Evolutionary conservation across 352 stramenopile species (phyloP), one percentile per base, ranked within the genome.

Genomic region (Pythium plurisporium): DNA sequence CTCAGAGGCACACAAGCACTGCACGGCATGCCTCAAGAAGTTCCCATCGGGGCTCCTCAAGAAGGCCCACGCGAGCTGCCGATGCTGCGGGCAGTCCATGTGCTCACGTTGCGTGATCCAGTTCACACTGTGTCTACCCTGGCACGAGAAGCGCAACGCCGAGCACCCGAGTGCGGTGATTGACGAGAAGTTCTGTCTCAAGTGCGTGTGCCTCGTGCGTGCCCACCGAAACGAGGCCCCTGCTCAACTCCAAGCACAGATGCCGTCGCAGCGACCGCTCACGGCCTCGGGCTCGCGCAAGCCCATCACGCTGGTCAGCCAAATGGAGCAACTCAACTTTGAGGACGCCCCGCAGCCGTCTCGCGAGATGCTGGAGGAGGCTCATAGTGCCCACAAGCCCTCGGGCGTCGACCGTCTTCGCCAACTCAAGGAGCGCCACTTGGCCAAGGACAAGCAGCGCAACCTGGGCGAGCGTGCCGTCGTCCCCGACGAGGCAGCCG

Each of bases 141-240:
- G 59, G 20, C 63, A 68, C 55, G 76, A 87, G 38, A 67, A 69
- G 42, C 76, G 76, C n/a, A 69, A 61, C 38, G 70, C 72, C 11
- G 74, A 87, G 29, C 76, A 86, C 58, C 72, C 76, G 8, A 85
- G 74, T 34, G 75, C 77, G 37, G 77, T 87, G 37, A 82, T 86
- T 53, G 64, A 69, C 44, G 74, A 88, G 25, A 88, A 87, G 61
- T 69, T 90, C 31, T 90, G 80, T 65, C 82, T 87, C 55, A 90
- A 90, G 47, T 90, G 80, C 65, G 76, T 90, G 54, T 88, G 82
- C 51, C 67, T 50, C 36, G 74, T 87, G 43, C 74, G 76, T 4
- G 74, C 83, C 26, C 77, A 90, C 40, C 79, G 79, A 29, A 85
- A 86, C 22, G 30, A 15, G 22, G 31, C 14, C 47, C 15, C 34